These are phyloP conservation scores for Paratinospora sagittata DNA, from an alignment of 164 flowering plant species.

Conservation along the genomic window DNA sequence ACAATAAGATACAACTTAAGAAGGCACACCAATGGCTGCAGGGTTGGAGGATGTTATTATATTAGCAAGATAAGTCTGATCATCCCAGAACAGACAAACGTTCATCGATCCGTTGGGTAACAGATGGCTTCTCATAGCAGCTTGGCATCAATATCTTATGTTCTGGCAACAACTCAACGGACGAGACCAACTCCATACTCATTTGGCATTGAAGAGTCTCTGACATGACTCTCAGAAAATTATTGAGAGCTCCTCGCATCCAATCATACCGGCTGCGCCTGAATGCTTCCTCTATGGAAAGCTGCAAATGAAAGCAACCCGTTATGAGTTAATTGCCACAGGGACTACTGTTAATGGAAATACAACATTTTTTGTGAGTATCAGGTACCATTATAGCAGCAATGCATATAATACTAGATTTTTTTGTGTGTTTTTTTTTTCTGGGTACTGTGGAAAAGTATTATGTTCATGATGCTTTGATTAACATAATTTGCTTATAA, in stretches of 20 bases:
- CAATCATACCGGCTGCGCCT: constrained; percentile 66
- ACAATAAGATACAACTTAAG: constrained; percentile 3
- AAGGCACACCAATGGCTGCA: constrained; percentile 4
- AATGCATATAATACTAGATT: background rate
- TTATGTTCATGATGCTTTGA: background rate
- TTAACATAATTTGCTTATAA: background rate
- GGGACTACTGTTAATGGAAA: background rate
- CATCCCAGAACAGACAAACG: constrained; percentile 18
- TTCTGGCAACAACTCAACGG: constrained; percentile 24
- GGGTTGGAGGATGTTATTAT: background rate
- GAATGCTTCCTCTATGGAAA: constrained; percentile 43
- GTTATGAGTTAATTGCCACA: background rate
- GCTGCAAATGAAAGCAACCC: constrained; percentile 21
- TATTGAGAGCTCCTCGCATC: constrained; percentile 57
- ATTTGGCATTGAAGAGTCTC: constrained; percentile 17
- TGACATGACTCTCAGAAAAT: constrained; percentile 29
- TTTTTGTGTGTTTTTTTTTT: too few relatives aligned
- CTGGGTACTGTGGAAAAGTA: background rate
- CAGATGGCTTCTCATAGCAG: constrained; percentile 25
- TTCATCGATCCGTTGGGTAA: constrained; percentile 20
- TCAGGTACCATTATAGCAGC: constrained; percentile 2
- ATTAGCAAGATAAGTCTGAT: background rate
- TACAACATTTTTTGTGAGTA: background rate
- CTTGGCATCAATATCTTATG: constrained; percentile 20
- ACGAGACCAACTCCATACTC: constrained; percentile 15